Base-by-base conservation (phyloP, 306 rosid species). In the Mucuna pruriens region DNA sequence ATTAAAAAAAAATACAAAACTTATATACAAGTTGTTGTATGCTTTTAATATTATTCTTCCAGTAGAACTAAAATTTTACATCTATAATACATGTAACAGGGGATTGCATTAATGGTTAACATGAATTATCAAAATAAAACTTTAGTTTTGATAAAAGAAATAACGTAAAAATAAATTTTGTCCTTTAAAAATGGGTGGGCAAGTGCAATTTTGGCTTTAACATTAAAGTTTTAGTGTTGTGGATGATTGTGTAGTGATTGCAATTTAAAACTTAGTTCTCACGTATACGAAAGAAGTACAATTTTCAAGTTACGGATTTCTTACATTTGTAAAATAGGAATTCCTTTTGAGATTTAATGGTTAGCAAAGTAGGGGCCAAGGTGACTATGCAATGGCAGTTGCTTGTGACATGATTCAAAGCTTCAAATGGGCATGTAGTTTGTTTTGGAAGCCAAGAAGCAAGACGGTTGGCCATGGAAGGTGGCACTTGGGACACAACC, bases 391-490 rank as follows among this genome's bases (percentile, higher is more conserved):
- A 54, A 82, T 65, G 57, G 76, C 31, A 78, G 60, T 83, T 48
- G 75, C 75, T 19, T 75, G 81, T 84, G 80, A 84, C 78, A 65
- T 80, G 80, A 71, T 29, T 34, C 45, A 76, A 74, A 80, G 23
- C 78, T 52, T 57, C 15, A 63, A 63, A 51, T 26, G 60, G 63
- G 75, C 12, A 76, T 76, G 90, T 80, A 75, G 84, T 77, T 82
- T 67, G 74, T 60, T 86, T 82, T 16, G 74, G 9, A 60, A 26
- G 82, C 85, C 60, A 89, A 75, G 60, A 82, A 78, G 80, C 82
- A 66, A 46, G 76, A 36, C 16, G 84, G 83, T 83, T 86, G 81
- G 26, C 26, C 42, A 61, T 40, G 75, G 78, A 71, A 51, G 79
- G 79, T 22, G 80, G 82, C 61, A 75, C 62, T 64, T 57, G 76